Evolutionary conservation across 148 eudicot genomes (phyloP).

Genomic region (Dianthus caryophyllus): DNA sequence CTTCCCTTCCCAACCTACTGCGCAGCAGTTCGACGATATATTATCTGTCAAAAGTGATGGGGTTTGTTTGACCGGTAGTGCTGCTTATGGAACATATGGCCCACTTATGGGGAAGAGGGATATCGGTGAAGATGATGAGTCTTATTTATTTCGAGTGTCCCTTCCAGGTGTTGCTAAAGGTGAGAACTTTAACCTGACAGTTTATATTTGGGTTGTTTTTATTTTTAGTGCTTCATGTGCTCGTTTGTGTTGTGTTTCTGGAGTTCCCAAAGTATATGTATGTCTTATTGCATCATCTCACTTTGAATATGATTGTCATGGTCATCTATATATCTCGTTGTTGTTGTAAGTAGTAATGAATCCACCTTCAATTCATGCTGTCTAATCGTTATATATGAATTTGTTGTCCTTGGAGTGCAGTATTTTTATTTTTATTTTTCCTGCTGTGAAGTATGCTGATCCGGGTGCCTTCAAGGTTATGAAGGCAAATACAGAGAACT

Average conservation of each 20-base stretch:
- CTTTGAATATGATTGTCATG: background rate
- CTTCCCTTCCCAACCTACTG: conserved; percentile 37
- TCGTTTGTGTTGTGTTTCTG: background rate
- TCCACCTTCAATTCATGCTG: no score
- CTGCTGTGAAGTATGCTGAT: no score
- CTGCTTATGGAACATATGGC: conserved; percentile 50
- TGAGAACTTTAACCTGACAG: conserved; percentile 14
- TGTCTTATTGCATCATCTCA: background rate
- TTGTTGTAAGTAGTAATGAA: no score
- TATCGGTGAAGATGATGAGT: conserved; percentile 47
- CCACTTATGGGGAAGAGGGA: conserved; percentile 51
- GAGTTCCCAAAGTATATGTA: background rate
- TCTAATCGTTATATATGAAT: no score
- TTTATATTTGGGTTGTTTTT: background rate
- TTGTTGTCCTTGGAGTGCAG: no score
- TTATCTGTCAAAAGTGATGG: conserved; percentile 41
- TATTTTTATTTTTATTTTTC: no score
- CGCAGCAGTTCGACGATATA: conserved; percentile 36
- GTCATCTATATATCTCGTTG: no score
- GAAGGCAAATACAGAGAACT: no score
- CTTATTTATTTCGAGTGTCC: conserved; percentile 57
- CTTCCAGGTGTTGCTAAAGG: conserved; percentile 72
- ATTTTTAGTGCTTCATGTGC: background rate
- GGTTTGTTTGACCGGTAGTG: conserved; percentile 54
- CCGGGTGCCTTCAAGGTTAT: no score